Evolutionary conservation across 148 eudicot genomes (phyloP).

Genomic region (Fagopyrum esculentum): DNA sequence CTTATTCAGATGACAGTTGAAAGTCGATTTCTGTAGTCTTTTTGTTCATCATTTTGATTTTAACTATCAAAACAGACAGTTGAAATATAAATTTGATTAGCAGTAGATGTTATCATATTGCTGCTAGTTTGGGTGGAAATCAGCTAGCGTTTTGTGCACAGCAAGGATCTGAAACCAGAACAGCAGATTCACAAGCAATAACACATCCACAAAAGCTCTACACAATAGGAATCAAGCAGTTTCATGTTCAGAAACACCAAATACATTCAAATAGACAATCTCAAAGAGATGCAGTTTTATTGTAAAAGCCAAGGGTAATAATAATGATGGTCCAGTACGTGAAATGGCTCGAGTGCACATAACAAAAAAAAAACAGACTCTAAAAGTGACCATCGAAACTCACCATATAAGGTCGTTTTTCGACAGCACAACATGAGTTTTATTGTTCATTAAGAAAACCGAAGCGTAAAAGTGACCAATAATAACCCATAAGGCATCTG

Average conservation of each 20-base stretch:
- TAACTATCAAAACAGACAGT: no score
- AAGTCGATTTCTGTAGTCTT: no score
- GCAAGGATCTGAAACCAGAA: no score
- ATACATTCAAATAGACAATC: not conserved
- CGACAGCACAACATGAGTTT: not conserved
- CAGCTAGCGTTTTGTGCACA: no score
- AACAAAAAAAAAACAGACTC: not conserved
- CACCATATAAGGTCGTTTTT: not conserved
- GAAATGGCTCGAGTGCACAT: not conserved
- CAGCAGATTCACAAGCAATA: not conserved
- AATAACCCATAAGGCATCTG: slow-evolving; percentile 10
- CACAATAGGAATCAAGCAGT: not conserved
- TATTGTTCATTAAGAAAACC: slow-evolving; percentile 3
- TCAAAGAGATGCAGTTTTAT: not conserved
- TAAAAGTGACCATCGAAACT: not conserved
- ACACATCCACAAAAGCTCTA: not conserved
- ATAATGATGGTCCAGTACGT: not conserved
- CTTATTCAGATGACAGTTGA: no score
- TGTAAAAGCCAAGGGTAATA: not conserved
- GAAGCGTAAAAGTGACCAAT: not conserved
- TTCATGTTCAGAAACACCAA: not conserved
- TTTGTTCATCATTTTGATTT: no score
- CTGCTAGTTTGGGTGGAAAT: no score
- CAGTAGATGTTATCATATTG: no score
- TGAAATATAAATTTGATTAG: no score